phyloP scores from a whole-genome alignment of 495 filamentous ascomycete species.

The Penicillium cataractarum region DNA sequence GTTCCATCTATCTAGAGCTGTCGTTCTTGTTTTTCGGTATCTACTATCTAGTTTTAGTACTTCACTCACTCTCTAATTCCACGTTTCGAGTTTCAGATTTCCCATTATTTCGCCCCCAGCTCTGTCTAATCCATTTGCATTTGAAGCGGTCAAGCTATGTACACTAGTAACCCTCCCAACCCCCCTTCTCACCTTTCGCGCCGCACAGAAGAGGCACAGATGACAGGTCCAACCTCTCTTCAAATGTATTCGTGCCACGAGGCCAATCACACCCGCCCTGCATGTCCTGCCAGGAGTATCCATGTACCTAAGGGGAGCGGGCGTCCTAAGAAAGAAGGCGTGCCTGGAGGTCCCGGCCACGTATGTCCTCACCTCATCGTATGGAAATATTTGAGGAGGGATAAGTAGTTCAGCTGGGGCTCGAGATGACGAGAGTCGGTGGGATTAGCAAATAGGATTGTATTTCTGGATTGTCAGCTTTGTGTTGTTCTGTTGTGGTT shows the following conservation, averaged over 20 bases:
- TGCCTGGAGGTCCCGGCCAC: conserved; percentile 29
- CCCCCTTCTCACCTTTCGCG: background rate
- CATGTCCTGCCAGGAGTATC: conserved; percentile 24
- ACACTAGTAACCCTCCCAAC: background rate
- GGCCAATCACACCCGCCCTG: conserved; percentile 3
- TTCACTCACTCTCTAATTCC: background rate
- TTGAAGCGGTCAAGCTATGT: conserved; percentile 30
- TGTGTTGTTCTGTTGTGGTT: background rate
- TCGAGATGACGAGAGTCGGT: background rate
- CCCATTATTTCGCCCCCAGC: background rate
- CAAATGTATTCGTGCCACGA: background rate
- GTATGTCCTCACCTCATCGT: conserved; percentile 14
- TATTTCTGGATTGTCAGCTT: background rate
- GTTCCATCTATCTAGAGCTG: background rate
- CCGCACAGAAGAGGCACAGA: conserved; percentile 12
- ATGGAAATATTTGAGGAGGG: background rate
- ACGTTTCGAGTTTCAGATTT: background rate
- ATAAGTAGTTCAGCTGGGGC: background rate
- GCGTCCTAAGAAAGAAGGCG: conserved; percentile 11
- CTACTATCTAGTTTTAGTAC: background rate
- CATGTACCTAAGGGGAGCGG: conserved; percentile 24
- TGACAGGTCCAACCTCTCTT: conserved; percentile 22
- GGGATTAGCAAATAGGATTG: background rate
- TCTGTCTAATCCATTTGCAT: conserved; percentile 17
- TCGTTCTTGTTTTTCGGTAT: background rate